Conservation (phyloP, 2,329 filamentous ascomycete genomes). For the Aspergillus terreus region DNA sequence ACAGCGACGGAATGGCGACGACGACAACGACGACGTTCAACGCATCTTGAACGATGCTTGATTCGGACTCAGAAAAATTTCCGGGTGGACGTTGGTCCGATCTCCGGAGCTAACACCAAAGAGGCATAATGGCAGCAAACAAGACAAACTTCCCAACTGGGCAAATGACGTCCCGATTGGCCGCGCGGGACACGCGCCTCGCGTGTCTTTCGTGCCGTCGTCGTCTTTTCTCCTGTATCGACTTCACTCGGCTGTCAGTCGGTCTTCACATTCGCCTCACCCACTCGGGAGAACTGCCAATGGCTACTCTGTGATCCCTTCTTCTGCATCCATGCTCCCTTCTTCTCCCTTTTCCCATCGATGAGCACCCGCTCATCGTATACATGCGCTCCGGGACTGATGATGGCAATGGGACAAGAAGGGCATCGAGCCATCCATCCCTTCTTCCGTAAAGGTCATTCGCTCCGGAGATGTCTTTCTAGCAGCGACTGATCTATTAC, state of each 20-base stretch:
- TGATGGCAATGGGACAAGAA: constrained; percentile 37
- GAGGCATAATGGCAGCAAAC: neutral
- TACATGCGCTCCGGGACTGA: constrained; percentile 22
- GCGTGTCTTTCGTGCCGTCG: constrained; percentile 12
- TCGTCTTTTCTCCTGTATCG: constrained; percentile 7
- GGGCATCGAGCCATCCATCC: constrained; percentile 39
- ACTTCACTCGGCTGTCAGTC: constrained; percentile 2
- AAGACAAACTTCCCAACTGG: neutral
- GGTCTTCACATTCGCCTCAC: neutral
- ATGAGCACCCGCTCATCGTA: constrained; percentile 24
- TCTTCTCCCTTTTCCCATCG: neutral
- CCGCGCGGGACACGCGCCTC: constrained; percentile 19
- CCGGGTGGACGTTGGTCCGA: constrained; percentile 29
- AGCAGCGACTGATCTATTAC: constrained; percentile 8
- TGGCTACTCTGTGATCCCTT: neutral
- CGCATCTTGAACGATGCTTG: neutral
- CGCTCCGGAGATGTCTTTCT: neutral
- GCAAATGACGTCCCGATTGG: constrained; percentile 16
- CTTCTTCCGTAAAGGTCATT: constrained; percentile 39
- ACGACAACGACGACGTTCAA: neutral
- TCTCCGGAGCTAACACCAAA: constrained; percentile 4
- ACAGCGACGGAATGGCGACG: neutral
- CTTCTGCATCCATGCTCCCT: neutral
- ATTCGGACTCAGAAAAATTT: constrained; percentile 28
- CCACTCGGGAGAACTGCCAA: neutral